Conservation (phyloP, 108 stramenopile genomes). For the Parmales sp. region DNA sequence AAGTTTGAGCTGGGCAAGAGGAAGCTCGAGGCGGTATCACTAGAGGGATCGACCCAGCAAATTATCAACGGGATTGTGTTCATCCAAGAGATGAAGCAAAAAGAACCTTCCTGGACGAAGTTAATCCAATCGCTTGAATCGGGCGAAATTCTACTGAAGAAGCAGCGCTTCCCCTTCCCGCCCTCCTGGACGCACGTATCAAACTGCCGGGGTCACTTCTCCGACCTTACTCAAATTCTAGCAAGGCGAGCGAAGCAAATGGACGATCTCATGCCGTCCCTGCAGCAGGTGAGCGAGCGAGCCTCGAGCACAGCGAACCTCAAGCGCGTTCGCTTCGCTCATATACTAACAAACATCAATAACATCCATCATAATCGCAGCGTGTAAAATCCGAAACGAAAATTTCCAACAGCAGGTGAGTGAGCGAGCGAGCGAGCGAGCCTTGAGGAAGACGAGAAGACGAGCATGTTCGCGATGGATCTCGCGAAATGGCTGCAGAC, state of each 20-base stretch:
- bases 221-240: slow-evolving; percentile 75
- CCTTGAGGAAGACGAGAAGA: too few species aligned
- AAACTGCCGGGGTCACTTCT: slow-evolving; percentile 63
- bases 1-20: slow-evolving; percentile 57
- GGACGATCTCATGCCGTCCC: slow-evolving; percentile 80
- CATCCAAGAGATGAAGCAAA: slow-evolving; percentile 71
- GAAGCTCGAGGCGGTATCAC: slow-evolving; percentile 62
- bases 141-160: slow-evolving; percentile 72
- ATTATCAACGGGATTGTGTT: slow-evolving; percentile 86
- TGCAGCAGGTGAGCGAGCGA: too few species aligned
- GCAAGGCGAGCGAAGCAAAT: slow-evolving; percentile 65
- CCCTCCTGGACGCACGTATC: slow-evolving; percentile 84
- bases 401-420: slow-evolving; percentile 59
- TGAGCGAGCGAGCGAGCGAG: too few species aligned
- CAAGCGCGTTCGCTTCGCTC: slow-evolving; percentile 78
- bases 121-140: slow-evolving; percentile 51
- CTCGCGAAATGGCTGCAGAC: too few species aligned
- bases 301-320: too few species aligned
- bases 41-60: slow-evolving; percentile 75
- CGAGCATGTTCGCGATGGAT: too few species aligned
- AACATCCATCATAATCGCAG: too few species aligned
- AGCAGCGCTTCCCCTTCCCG: slow-evolving; percentile 73
- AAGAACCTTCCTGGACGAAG: slow-evolving; percentile 41
- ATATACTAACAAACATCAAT: too few species aligned
- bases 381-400: too few species aligned